Conservation (phyloP, 768 basidiomycete species). For the Hygrophorus russula region DNA sequence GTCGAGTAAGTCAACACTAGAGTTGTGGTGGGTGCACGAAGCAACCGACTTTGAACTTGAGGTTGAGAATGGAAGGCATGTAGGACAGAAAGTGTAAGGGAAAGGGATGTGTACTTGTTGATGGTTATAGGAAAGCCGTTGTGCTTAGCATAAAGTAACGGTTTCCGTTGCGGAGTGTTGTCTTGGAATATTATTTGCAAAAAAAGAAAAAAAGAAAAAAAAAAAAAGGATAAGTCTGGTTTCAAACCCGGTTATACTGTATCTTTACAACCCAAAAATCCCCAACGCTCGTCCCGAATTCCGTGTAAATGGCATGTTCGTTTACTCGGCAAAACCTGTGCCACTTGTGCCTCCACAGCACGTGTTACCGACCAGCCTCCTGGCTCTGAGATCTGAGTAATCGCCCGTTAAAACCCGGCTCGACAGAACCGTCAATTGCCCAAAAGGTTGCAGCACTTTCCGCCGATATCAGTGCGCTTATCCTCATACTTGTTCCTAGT, state of each 20-base stretch:
- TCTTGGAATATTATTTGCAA: constrained; percentile 2
- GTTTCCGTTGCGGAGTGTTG: constrained; percentile 2
- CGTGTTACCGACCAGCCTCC: no score
- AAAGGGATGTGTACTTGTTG: background rate
- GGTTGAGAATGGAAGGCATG: constrained; percentile 54
- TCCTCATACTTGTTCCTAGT: background rate
- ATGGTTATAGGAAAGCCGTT: no score
- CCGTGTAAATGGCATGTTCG: background rate
- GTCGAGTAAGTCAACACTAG: constrained; percentile 4
- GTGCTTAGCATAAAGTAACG: no score
- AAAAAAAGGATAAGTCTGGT: no score
- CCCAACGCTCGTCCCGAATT: background rate
- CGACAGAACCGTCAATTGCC: background rate
- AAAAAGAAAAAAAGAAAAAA: no score
- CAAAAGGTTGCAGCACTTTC: background rate
- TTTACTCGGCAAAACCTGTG: no score
- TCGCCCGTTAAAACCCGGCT: background rate
- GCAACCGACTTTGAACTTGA: constrained; percentile 42
- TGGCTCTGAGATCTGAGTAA: background rate
- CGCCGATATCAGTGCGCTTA: background rate
- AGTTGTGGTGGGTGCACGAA: constrained; percentile 1
- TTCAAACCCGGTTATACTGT: background rate
- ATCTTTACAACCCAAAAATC: no score
- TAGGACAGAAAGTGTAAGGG: constrained; percentile 9
- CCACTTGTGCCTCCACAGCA: no score